Evolutionary conservation across 2,329 filamentous ascomycete genomes (phyloP), one percentile per base, ranked within the genome.

Genomic region (Diplodia seriata): DNA sequence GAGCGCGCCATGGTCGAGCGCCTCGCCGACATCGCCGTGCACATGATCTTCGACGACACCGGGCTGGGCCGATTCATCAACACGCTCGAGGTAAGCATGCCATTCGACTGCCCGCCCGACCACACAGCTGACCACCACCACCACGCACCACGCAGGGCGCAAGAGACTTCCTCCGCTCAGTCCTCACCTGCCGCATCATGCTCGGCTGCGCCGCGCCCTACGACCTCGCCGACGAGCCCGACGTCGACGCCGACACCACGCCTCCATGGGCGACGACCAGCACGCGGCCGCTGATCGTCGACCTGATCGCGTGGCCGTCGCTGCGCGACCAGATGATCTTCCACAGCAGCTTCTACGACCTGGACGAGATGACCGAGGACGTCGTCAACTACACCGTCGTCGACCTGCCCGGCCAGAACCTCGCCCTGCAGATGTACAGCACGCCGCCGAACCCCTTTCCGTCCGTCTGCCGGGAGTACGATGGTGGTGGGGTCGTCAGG

Each of bases 231-330:
- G 31, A 51, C 31, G 59, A 36, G 23, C n/a, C 7, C 23, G 33
- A 8, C 8, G 33, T 33, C 31, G 33, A 36, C 18, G 59, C 26
- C 23, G 33, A 43, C 29, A 31, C 38, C 23, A 11, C 29, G 12
- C 59, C 59, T 3, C 29, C 59, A 0, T 63, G 43, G 59, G 14
- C 5, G 59, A 20, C 59, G 14, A 38, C 31, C 1, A 26, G 59
- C 29, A 36, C 20, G 1, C 43, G 36, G 3, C 65, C 65, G 2
- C 8, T 61, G 38, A 31, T 57, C 54, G 56, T 67, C n/a, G 65
- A 67, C 49, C n/a, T 67, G 26, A 67, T 67, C 43, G 56, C 54
- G 8, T 67, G 65, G 65, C 65, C 65, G 18, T 59, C 65, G n/a
- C 51, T 67, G 2, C 65, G 65, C 5, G 65, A 67, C 23, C 65